phyloP scores from a whole-genome alignment of 106 monocot genomes.

The Dendrobium chrysotoxum region DNA sequence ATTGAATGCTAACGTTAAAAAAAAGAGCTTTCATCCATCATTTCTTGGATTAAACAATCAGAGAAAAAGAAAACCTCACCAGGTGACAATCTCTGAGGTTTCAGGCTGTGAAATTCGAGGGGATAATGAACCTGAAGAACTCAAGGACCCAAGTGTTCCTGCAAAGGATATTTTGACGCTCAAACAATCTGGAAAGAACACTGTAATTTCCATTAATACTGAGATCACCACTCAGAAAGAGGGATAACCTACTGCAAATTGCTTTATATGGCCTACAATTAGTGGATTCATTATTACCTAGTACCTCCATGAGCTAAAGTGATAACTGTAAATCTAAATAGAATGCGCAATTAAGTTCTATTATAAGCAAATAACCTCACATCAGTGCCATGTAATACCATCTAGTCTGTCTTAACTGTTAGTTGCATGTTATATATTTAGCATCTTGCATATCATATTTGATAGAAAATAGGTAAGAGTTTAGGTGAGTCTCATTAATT shows the following conservation, averaged over 20 bases:
- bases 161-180: constrained; percentile 8
- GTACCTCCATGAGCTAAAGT: background rate
- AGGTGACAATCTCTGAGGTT: constrained; percentile 42
- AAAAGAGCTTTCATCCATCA: background rate
- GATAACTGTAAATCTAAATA: background rate
- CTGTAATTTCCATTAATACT: background rate
- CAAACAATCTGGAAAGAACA: background rate
- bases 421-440: background rate
- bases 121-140: constrained; percentile 37
- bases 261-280: background rate
- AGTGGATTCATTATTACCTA: background rate
- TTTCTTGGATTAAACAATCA: background rate
- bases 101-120: constrained; percentile 17
- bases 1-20: background rate
- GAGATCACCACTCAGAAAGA: background rate
- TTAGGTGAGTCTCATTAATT: no score
- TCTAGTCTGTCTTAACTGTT: no score
- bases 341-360: no score
- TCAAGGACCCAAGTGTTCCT: constrained; percentile 88
- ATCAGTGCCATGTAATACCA: no score
- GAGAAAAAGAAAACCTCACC: constrained; percentile 32
- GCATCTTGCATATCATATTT: background rate
- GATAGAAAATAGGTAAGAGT: background rate
- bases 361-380: no score
- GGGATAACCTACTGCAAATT: background rate